Evolutionary conservation across 2,329 filamentous ascomycete genomes (phyloP).

Genomic region (Alternaria incomplexa): DNA sequence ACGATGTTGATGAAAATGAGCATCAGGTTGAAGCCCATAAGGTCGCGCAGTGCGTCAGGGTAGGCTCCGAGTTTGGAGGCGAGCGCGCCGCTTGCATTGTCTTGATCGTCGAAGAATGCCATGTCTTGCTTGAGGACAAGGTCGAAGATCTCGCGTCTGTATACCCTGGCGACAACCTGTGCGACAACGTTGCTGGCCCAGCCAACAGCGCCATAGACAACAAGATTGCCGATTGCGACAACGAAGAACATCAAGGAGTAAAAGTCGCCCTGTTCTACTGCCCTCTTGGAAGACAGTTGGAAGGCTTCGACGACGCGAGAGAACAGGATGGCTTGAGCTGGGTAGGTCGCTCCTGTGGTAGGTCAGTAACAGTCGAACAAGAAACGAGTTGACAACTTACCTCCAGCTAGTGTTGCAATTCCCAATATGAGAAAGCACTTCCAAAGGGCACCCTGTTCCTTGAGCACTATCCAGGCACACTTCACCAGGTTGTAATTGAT

Average conservation of each 20-base stretch:
- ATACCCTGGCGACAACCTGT: constrained; percentile 44
- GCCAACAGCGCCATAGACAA: constrained; percentile 56
- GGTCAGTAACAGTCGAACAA: not conserved
- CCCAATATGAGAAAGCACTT: constrained; percentile 39
- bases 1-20: constrained; percentile 82
- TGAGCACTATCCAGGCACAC: constrained; percentile 35
- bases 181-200: constrained; percentile 54
- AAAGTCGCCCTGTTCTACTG: constrained; percentile 55
- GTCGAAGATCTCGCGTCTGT: constrained; percentile 70
- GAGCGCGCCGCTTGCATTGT: constrained; percentile 86
- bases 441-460: constrained; percentile 47
- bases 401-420: constrained; percentile 43
- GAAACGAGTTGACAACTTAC: not conserved
- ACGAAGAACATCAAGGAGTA: constrained; percentile 64
- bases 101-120: constrained; percentile 85
- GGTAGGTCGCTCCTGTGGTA: constrained; percentile 51
- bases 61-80: constrained; percentile 70
- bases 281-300: constrained; percentile 47
- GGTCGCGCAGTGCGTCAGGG: constrained; percentile 84
- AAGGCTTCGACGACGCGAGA: constrained; percentile 58
- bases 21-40: constrained; percentile 86
- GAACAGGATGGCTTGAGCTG: constrained; percentile 59
- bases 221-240: constrained; percentile 55
- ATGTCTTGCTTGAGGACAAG: constrained; percentile 92
- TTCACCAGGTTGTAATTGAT: constrained; percentile 39